A percentile compares a stretch with the other conserved stretches of the same genome.
Conservation (phyloP, 495 filamentous ascomycete species). For the Neurospora sp. region DNA sequence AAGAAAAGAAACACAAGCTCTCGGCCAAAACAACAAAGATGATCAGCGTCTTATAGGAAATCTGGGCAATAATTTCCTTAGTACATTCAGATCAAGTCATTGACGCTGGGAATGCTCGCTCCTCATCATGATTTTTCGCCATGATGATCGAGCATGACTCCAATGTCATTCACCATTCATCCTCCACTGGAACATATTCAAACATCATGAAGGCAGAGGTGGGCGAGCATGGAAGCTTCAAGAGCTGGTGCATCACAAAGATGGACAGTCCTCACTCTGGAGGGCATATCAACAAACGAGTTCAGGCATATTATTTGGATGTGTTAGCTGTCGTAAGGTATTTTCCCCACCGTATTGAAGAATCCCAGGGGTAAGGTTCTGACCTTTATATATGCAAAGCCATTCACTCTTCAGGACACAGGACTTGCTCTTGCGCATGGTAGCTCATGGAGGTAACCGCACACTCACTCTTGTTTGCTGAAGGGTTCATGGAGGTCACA, state of each 20-base stretch:
- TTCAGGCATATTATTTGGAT: fast-evolving
- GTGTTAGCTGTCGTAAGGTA: neutral
- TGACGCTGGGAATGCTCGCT: neutral
- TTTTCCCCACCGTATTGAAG: neutral
- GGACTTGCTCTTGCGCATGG: neutral
- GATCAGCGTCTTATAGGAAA: neutral
- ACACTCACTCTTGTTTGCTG: neutral
- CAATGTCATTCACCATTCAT: neutral
- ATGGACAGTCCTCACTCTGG: no score
- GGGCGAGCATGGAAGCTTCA: neutral
- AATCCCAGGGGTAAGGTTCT: neutral
- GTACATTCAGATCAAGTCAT: neutral
- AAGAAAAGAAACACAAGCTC: neutral
- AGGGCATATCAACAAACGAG: neutral
- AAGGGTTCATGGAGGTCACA: neutral
- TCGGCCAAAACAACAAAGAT: neutral
- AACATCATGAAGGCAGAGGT: neutral
- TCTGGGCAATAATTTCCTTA: neutral
- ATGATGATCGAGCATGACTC: neutral
- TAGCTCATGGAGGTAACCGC: neutral
- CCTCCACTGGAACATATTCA: neutral
- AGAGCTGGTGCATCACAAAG: neutral
- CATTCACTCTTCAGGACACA: neutral
- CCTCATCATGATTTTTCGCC: neutral
- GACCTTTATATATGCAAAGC: neutral